Base-by-base conservation (phyloP, 345 rosid species). In the Citropsis articulata region DNA sequence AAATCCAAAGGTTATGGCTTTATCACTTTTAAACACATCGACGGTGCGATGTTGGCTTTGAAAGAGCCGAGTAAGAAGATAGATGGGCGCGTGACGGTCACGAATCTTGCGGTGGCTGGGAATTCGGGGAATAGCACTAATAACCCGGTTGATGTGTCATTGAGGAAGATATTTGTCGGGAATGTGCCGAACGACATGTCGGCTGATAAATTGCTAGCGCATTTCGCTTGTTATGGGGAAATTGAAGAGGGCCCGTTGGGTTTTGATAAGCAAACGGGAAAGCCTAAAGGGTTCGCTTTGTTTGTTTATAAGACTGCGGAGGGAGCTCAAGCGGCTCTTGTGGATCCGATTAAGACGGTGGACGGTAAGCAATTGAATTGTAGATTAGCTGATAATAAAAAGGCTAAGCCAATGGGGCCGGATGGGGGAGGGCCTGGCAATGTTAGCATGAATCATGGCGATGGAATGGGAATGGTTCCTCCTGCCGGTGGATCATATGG, bases 201-300 rank as follows among this genome's bases (percentile, higher is more conserved):
- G 1, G 88, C 91, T 14, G 96, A 89, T 62, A 94, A 90, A 86
- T 71, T 94, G 8, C 25, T 86, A 78, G 83, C 85, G 33, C 90
- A 76, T 64, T 94, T 94, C 66, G 24, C 89, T 22, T 84, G 81
- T 75, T 94, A 89, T 61, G 98, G 98, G 1, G 97, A 94, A 77
- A 92, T 94, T 36, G 98, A 92, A 69, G 96, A 90, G 78, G 98
- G 98, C 18, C 98, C 98, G 1, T 76, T 94, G 42, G 98, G 98
- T 3, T 91, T 91, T 66, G 98, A 94, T 83, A 92, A 92, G 79
- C 85, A 86, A 84, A 93, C 97, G 4, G 97, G 98, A 57, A 94
- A 94, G 69, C 90, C 97, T 2, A 90, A 86, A 69, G 98, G 98
- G 0, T 94, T 90, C 66, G 96, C 97, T 0, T 78, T 94, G 79